phyloP scores from a whole-genome alignment of 2,329 filamentous ascomycete genomes.

The Orbilia brochopaga region DNA sequence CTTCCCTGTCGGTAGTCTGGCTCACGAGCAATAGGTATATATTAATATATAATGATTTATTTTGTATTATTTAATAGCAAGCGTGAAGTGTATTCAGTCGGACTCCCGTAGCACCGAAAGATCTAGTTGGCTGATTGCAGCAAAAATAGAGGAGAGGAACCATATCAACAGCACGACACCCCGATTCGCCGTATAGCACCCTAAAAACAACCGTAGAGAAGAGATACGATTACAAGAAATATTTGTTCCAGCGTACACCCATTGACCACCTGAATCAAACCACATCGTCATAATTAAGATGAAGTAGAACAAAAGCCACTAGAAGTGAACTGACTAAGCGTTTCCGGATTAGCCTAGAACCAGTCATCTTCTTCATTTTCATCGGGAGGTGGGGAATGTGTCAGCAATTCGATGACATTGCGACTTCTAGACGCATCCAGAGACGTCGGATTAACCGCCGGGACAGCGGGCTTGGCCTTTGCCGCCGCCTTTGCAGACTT shows the following conservation, averaged over 20 bases:
- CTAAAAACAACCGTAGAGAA: neutral
- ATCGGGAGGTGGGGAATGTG: conserved; percentile 21
- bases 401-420: conserved; percentile 43
- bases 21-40: too few relatives aligned
- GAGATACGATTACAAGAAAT: neutral
- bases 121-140: too few relatives aligned
- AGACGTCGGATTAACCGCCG: conserved; percentile 26
- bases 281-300: too few relatives aligned
- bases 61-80: too few relatives aligned
- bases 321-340: conserved; percentile 5
- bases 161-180: neutral
- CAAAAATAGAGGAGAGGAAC: neutral
- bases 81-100: too few relatives aligned
- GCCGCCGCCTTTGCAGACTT: conserved; percentile 16
- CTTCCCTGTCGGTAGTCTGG: too few relatives aligned
- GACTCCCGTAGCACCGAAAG: too few relatives aligned
- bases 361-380: conserved; percentile 42
- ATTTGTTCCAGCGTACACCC: neutral
- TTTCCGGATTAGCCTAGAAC: conserved; percentile 11
- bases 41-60: too few relatives aligned
- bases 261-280: neutral
- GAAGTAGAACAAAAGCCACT: too few relatives aligned
- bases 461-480: neutral
- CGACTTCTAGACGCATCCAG: conserved; percentile 45
- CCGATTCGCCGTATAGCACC: neutral